These are phyloP conservation scores for Syncephalis fuscata DNA, from an alignment of 371 early-diverging fungal species.

Conservation along the genomic window DNA sequence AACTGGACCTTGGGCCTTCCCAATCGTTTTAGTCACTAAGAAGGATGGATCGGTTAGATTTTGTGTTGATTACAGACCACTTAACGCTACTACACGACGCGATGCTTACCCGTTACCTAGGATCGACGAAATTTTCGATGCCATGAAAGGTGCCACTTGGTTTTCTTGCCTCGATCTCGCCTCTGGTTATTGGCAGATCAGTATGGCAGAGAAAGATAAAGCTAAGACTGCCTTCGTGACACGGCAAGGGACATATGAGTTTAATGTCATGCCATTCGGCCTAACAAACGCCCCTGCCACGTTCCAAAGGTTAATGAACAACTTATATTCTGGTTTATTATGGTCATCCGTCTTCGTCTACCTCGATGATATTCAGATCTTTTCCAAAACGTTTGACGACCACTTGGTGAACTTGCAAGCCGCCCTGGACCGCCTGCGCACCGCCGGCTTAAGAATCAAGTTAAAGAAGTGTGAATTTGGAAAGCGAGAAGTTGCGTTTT, in stretches of 20 bases:
- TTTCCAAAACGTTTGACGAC: neutral
- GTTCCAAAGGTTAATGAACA: constrained; percentile 17
- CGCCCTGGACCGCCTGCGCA: neutral
- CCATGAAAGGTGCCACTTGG: constrained; percentile 4
- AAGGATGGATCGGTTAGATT: constrained; percentile 7
- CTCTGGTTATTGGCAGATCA: constrained; percentile 19
- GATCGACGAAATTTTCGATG: constrained; percentile 17
- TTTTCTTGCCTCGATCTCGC: constrained; percentile 19
- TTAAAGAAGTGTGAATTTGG: neutral
- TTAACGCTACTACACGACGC: constrained; percentile 18
- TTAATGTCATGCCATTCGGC: constrained; percentile 17
- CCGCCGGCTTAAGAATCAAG: neutral
- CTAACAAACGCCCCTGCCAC: constrained; percentile 16
- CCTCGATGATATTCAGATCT: constrained; percentile 16
- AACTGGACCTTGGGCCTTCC: constrained; percentile 7
- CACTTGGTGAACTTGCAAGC: constrained; percentile 2
- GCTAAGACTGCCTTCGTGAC: constrained; percentile 32
- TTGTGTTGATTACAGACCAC: constrained; percentile 5
- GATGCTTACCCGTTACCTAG: constrained; percentile 17
- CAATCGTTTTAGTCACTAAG: constrained; percentile 6
- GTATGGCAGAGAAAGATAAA: constrained; percentile 7
- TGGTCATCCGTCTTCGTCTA: constrained; percentile 11
- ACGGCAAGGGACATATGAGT: constrained; percentile 9
- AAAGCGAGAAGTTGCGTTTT: neutral
- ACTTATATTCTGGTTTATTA: constrained; percentile 8